phyloP scores from a whole-genome alignment of 129 eudicot species.

The Arctium minus region DNA sequence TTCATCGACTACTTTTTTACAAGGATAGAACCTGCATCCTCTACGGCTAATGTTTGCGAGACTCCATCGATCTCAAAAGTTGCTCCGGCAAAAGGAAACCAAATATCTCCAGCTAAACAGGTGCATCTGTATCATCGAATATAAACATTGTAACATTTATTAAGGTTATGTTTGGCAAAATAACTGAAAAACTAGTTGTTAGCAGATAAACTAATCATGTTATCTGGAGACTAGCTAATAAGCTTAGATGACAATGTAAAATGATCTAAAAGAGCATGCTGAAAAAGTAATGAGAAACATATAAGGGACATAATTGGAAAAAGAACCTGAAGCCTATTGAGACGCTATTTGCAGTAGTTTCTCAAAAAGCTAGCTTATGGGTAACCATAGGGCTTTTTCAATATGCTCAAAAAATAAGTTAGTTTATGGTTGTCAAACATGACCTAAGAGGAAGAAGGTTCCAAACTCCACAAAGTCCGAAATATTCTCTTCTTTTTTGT shows the following conservation, averaged over 20 bases:
- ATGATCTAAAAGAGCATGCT: neutral
- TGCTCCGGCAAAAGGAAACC: neutral
- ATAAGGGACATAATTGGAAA: neutral
- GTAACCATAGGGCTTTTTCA: neutral
- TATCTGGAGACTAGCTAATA: neutral
- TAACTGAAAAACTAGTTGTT: neutral
- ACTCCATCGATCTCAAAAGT: neutral
- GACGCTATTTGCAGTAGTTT: neutral
- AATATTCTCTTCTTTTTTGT: too few species aligned
- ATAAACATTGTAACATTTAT: neutral
- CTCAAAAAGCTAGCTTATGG: neutral
- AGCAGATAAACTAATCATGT: neutral
- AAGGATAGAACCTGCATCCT: neutral
- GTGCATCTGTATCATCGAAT: neutral
- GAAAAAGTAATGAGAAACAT: neutral
- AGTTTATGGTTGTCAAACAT: too few species aligned
- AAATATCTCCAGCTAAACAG: neutral
- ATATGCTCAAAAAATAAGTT: neutral
- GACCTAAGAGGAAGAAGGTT: too few species aligned
- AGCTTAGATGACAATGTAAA: neutral
- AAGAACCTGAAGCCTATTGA: neutral
- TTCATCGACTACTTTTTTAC: constrained; percentile 6
- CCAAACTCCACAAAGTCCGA: too few species aligned
- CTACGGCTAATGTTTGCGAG: neutral
- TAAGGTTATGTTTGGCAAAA: neutral